A percentile compares a stretch with the other conserved stretches of the same genome.
phyloP scores from a whole-genome alignment of 257 asterid species.

The Solanum pinnatisectum region DNA sequence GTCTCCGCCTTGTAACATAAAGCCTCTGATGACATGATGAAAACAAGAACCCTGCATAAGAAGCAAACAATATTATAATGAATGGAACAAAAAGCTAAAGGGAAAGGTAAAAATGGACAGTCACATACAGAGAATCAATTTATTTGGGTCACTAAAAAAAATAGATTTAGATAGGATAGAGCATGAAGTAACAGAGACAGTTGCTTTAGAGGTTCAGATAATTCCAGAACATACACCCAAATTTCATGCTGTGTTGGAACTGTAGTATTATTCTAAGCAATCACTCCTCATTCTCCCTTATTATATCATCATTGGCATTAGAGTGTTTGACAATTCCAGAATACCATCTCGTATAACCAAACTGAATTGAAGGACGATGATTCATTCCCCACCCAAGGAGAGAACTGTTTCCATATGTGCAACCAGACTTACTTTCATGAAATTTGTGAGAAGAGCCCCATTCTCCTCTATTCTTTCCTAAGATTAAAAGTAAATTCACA shows the following conservation, averaged over 20 bases:
- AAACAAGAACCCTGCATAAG: slow-evolving; percentile 27
- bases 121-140: neutral
- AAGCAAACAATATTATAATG: neutral
- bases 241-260: neutral
- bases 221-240: neutral
- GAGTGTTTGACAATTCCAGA: neutral
- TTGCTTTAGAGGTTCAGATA: neutral
- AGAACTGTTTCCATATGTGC: neutral
- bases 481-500: neutral
- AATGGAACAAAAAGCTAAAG: neutral
- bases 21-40: slow-evolving; percentile 25
- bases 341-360: neutral
- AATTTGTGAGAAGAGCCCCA: neutral
- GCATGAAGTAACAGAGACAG: neutral
- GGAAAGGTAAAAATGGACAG: neutral
- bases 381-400: neutral
- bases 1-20: slow-evolving; percentile 27
- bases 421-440: neutral
- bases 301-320: neutral
- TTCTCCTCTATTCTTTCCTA: neutral
- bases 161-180: neutral
- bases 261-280: neutral
- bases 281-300: neutral
- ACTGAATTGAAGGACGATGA: neutral
- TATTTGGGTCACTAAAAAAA: neutral